Conservation (phyloP, 257 asterid species). For the Oldenlandia corymbosa region DNA sequence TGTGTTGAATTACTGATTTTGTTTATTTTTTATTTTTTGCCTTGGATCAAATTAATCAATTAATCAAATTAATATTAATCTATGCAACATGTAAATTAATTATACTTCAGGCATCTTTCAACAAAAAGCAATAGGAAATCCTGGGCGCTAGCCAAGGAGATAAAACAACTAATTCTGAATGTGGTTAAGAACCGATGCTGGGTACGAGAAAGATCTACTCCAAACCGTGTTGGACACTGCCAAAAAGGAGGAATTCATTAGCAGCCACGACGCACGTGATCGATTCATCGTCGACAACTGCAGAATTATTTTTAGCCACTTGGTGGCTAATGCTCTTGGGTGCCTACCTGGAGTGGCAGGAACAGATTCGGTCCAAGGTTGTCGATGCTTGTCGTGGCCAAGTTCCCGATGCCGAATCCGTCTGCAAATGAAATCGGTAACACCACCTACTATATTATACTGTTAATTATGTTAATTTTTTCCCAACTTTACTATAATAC, state of each 20-base stretch:
- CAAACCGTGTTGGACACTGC: constrained; percentile 25
- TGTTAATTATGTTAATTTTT: no score
- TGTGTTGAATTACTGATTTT: no score
- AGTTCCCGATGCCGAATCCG: constrained; percentile 33
- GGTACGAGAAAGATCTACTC: constrained; percentile 37
- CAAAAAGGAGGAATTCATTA: constrained; percentile 13
- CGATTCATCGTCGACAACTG: constrained; percentile 48
- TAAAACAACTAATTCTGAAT: constrained; percentile 29
- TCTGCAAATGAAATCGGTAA: constrained; percentile 44
- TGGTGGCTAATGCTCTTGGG: constrained; percentile 53
- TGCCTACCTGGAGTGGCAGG: constrained; percentile 43
- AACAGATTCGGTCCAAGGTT: constrained; percentile 27
- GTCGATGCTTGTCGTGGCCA: constrained; percentile 27
- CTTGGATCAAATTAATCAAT: no score
- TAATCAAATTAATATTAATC: no score
- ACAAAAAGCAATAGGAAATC: constrained; percentile 37
- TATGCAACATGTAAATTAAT: neutral
- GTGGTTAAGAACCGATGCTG: constrained; percentile 29
- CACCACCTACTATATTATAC: no score
- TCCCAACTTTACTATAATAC: no score
- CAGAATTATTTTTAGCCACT: constrained; percentile 36
- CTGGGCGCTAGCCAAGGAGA: constrained; percentile 48
- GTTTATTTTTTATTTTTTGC: no score
- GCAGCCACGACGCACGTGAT: constrained; percentile 19
- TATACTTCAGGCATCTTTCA: constrained; percentile 34